Evolutionary conservation across 352 stramenopile species (phyloP).

Genomic region (Peronosclerospora sorghi): DNA sequence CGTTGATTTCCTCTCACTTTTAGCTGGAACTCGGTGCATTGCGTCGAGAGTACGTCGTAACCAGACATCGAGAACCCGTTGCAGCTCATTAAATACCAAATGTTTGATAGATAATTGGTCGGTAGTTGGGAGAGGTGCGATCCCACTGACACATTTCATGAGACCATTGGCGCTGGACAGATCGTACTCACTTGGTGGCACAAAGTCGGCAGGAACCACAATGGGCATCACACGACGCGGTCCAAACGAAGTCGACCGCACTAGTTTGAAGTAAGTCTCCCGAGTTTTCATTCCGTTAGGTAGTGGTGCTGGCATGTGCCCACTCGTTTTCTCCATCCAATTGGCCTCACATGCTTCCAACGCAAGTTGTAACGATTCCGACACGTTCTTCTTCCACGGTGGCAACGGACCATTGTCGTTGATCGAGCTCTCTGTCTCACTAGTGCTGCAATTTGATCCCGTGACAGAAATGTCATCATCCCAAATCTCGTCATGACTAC

Average conservation of each 20-base stretch:
- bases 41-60: constrained; percentile 36
- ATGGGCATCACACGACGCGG: constrained; percentile 36
- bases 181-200: constrained; percentile 61
- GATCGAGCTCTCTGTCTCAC: constrained; percentile 24
- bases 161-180: constrained; percentile 68
- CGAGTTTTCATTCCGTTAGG: constrained; percentile 9
- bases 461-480: constrained; percentile 34
- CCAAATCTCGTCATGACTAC: constrained; percentile 30
- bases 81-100: constrained; percentile 65
- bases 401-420: constrained; percentile 7
- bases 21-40: constrained; percentile 5
- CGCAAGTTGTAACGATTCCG: constrained; percentile 11
- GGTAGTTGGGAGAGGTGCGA: constrained; percentile 40
- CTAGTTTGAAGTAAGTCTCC: constrained; percentile 3
- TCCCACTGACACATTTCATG: constrained; percentile 68
- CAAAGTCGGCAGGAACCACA: constrained; percentile 41
- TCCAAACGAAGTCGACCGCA: constrained; percentile 2
- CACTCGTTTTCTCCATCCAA: constrained; percentile 8
- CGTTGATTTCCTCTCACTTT: constrained; percentile 6
- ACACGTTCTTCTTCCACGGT: constrained; percentile 5
- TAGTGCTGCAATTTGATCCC: constrained; percentile 23
- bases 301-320: constrained; percentile 7
- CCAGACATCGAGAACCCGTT: constrained; percentile 62
- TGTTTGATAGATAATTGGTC: constrained; percentile 66
- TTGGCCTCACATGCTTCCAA: constrained; percentile 6